phyloP scores from a whole-genome alignment of 2,329 filamentous ascomycete species.

The Talaromyces amestolkiae region DNA sequence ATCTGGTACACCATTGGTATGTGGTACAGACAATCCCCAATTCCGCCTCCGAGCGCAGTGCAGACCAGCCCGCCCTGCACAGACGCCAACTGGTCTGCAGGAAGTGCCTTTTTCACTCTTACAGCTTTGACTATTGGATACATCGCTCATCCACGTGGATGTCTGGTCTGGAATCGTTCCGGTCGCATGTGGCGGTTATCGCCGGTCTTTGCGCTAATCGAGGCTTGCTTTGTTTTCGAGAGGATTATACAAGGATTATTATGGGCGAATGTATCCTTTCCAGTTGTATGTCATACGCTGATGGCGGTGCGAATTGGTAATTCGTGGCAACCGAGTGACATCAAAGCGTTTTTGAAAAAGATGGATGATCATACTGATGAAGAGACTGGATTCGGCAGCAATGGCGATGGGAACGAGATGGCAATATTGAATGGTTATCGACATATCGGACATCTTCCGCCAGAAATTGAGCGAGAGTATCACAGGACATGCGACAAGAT shows the following conservation, averaged over 20 bases:
- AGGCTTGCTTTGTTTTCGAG: background rate
- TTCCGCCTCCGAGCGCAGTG: no score
- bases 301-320: background rate
- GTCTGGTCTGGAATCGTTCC: background rate
- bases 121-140: background rate
- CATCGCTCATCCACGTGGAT: background rate
- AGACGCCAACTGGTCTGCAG: background rate
- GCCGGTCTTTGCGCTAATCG: background rate
- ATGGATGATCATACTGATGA: no score
- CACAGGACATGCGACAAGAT: background rate
- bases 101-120: slow-evolving; percentile 1
- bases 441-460: background rate
- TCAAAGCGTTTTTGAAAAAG: background rate
- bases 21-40: no score
- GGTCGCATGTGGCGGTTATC: background rate
- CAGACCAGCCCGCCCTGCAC: background rate
- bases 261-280: background rate
- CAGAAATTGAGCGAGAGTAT: background rate
- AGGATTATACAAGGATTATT: background rate
- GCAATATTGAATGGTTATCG: background rate
- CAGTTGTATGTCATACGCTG: background rate
- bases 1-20: no score
- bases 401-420: no score
- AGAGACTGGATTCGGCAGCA: no score
- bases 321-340: background rate